Evolutionary conservation across 148 eudicot genomes (phyloP), one percentile per base, ranked within the genome.

Genomic region (Arbutus unedo): DNA sequence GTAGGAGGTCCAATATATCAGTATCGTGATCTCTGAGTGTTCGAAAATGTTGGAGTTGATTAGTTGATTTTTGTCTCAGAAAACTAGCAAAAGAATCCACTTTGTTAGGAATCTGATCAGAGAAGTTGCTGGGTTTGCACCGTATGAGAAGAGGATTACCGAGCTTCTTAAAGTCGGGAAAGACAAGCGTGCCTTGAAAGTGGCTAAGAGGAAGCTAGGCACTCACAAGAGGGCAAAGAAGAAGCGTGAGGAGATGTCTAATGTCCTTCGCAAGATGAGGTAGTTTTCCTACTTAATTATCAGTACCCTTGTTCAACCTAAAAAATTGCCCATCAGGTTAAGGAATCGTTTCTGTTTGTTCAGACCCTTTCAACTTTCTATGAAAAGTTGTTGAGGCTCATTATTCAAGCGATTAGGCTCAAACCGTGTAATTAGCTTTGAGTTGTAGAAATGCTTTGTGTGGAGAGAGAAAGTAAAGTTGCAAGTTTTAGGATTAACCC

Each of bases 201-300:
- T 88, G 23, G 90, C 90, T 5, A 88, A 88, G 83, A 83, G 90
- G 53, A 88, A 88, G 90, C 64, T 88, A 82, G 90, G 90, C 11
- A 88, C 90, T 31, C 90, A 88, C 80, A 88, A 88, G 86, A 88
- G 90, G 74, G 90, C 90, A 45, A 88, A 88, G 90, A 85, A 70
- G 88, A 88, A 88, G 86, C 86, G 88, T 72, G 90, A 88, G 81
- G 90, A 88, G 88, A 88, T 88, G 90, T 81, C 90, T 53, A 85
- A 77, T 74, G 90, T 86, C 45, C 88, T 88, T 50, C 86, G 90
- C 78, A 88, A 88, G 48, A 85, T 85, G 88, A 88, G 90, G 90
- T 88, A 77, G 71, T 31, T 66, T 31, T 66, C 71, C 44, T 66
- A 25, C 71, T 66, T 66, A 66, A 66, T 41, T 10, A 11, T 11